A percentile compares a stretch with the other conserved stretches of the same genome.
Conservation (phyloP, 2,329 filamentous ascomycete genomes). For the Talaromyces sp. region DNA sequence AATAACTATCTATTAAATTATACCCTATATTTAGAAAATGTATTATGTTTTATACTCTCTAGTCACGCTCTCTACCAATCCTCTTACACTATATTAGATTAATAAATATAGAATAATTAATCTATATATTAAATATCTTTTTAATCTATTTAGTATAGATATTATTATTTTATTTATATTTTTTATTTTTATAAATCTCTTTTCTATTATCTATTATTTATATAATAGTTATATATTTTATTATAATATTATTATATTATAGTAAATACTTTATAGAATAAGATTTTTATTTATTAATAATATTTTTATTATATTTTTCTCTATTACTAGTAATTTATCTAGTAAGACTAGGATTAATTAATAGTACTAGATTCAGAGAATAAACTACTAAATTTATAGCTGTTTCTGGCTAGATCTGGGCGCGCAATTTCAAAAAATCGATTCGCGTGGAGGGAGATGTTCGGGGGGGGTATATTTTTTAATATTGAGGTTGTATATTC, state of each 20-base stretch:
- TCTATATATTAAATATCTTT: no score
- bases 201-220: no score
- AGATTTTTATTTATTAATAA: background rate
- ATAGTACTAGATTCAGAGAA: background rate
- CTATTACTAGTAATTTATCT: background rate
- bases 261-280: background rate
- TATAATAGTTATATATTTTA: background rate
- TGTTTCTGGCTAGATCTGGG: background rate
- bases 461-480: no score
- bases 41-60: background rate
- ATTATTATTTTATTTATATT: no score
- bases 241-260: background rate
- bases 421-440: slow-evolving; percentile 12
- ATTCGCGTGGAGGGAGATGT: no score
- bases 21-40: background rate
- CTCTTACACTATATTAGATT: background rate
- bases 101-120: no score
- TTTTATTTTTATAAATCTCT: no score
- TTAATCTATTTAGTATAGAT: no score
- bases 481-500: no score
- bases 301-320: background rate
- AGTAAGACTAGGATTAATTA: background rate
- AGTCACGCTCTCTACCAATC: background rate
- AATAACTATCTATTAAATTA: background rate
- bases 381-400: slow-evolving; percentile 8